These are phyloP conservation scores for Hypoxylon sp. DNA, from an alignment of 2,329 filamentous ascomycete species.

Conservation along the genomic window DNA sequence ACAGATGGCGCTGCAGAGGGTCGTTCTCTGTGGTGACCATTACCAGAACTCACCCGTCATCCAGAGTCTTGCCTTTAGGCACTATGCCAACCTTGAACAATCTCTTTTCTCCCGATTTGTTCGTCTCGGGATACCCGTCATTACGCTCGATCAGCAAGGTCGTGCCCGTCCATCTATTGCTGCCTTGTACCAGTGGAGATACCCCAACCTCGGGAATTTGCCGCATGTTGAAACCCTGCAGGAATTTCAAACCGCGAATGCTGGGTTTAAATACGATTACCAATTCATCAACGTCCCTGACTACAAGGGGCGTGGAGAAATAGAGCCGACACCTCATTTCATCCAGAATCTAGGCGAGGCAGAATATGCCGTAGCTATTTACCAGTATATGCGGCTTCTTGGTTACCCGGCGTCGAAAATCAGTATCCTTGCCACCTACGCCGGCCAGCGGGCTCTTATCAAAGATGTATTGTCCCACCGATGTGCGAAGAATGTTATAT, in stretches of 20 bases:
- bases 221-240: conserved; percentile 76
- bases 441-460: conserved; percentile 90
- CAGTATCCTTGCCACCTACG: conserved; percentile 92
- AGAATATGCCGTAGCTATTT: conserved; percentile 95
- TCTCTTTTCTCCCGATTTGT: conserved; percentile 93
- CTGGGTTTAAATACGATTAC: conserved; percentile 93
- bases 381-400: conserved; percentile 96
- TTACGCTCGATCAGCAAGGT: conserved; percentile 93
- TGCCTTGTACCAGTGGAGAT: conserved; percentile 93
- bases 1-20: conserved; percentile 82
- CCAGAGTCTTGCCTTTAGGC: conserved; percentile 92
- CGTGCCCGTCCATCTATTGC: conserved; percentile 90
- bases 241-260: conserved; percentile 87
- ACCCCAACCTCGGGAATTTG: conserved; percentile 83
- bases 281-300: conserved; percentile 97
- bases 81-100: conserved; percentile 96
- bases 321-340: conserved; percentile 92
- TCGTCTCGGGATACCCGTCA: conserved; percentile 90
- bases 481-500: conserved; percentile 85
- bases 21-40: conserved; percentile 95
- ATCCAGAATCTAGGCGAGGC: conserved; percentile 97
- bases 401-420: conserved; percentile 90
- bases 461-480: conserved; percentile 87
- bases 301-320: conserved; percentile 91
- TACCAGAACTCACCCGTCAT: conserved; percentile 97